phyloP scores from a whole-genome alignment of 1,284 basidiomycete species.

The Ustilago loliicola region DNA sequence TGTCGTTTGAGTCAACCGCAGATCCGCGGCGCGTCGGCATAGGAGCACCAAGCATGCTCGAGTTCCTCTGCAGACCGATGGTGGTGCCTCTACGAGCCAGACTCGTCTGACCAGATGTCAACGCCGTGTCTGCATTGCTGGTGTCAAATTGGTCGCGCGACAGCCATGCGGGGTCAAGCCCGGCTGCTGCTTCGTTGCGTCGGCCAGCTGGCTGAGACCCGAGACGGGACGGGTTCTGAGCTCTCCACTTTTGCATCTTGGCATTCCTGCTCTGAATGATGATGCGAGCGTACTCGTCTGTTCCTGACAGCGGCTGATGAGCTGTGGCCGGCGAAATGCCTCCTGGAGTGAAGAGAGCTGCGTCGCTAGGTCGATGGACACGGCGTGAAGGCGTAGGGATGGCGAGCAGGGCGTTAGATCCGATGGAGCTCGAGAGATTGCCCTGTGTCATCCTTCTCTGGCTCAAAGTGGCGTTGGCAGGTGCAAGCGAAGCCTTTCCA shows the following conservation, averaged over 20 bases:
- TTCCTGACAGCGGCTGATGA: slow-evolving; percentile 56
- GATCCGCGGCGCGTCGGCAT: slow-evolving; percentile 40
- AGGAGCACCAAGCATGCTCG: slow-evolving; percentile 19
- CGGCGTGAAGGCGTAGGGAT: slow-evolving; percentile 31
- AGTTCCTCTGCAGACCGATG: slow-evolving; percentile 38
- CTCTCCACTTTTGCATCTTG: slow-evolving; percentile 74
- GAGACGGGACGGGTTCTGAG: slow-evolving; percentile 42
- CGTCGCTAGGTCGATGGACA: slow-evolving; percentile 36
- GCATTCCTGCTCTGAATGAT: slow-evolving; percentile 74
- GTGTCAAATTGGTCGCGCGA: slow-evolving; percentile 11
- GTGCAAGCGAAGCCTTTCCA: slow-evolving; percentile 15
- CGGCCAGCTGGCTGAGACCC: slow-evolving; percentile 10
- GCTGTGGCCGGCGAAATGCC: slow-evolving; percentile 24
- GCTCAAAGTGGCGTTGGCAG: slow-evolving; percentile 23
- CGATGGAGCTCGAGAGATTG: slow-evolving; percentile 45
- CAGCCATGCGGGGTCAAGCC: slow-evolving; percentile 11
- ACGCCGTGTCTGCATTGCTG: slow-evolving; percentile 14
- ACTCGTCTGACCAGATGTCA: slow-evolving; percentile 23
- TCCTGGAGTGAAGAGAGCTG: slow-evolving; percentile 36
- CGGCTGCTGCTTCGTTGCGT: slow-evolving; percentile 14
- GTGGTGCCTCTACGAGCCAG: slow-evolving; percentile 53
- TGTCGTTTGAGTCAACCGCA: slow-evolving; percentile 47
- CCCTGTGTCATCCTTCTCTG: slow-evolving; percentile 33
- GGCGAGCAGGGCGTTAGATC: slow-evolving; percentile 39
- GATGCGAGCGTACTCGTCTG: slow-evolving; percentile 74